phyloP scores from a whole-genome alignment of 2,329 filamentous ascomycete species.

The Diaporthe amygdali region DNA sequence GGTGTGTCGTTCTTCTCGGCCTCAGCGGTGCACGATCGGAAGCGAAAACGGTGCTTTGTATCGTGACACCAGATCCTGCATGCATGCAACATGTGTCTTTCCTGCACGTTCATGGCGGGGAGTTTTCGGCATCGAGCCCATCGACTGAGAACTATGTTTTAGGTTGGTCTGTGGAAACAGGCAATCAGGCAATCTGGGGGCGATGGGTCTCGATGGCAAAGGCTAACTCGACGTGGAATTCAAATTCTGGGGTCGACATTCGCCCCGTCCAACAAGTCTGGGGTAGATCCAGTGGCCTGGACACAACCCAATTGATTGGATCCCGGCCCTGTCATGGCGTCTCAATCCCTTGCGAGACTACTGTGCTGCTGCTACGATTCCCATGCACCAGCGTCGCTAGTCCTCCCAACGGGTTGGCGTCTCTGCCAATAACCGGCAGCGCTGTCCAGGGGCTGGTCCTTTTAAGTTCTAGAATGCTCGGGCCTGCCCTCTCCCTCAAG shows the following conservation, averaged over 20 bases:
- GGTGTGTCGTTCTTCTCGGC: not conserved
- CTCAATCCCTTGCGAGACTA: constrained; percentile 2
- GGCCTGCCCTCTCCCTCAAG: not conserved
- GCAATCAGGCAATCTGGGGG: constrained; percentile 3
- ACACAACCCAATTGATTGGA: constrained; percentile 11
- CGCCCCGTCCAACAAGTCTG: constrained; percentile 15
- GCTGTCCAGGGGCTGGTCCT: not conserved
- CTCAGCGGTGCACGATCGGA: not conserved
- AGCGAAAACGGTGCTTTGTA: not conserved
- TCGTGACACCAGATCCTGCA: constrained; percentile 9
- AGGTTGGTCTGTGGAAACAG: constrained; percentile 5
- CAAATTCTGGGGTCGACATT: constrained; percentile 9
- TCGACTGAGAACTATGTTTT: not conserved
- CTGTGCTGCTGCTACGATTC: not conserved
- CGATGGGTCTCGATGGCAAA: constrained; percentile 10
- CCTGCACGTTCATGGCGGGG: constrained; percentile 2
- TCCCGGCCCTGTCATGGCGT: not conserved
- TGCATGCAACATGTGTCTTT: not conserved
- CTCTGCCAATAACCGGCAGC: constrained; percentile 8
- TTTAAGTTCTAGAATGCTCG: not conserved
- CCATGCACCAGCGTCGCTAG: constrained; percentile 3
- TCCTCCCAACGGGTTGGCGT: not conserved
- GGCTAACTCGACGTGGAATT: constrained; percentile 14
- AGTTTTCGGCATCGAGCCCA: constrained; percentile 1
- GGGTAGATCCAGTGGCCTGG: constrained; percentile 7